Evolutionary conservation across 108 stramenopile species (phyloP), one percentile per base, ranked within the genome.

Genomic region (Aureococcus anophagefferens): DNA sequence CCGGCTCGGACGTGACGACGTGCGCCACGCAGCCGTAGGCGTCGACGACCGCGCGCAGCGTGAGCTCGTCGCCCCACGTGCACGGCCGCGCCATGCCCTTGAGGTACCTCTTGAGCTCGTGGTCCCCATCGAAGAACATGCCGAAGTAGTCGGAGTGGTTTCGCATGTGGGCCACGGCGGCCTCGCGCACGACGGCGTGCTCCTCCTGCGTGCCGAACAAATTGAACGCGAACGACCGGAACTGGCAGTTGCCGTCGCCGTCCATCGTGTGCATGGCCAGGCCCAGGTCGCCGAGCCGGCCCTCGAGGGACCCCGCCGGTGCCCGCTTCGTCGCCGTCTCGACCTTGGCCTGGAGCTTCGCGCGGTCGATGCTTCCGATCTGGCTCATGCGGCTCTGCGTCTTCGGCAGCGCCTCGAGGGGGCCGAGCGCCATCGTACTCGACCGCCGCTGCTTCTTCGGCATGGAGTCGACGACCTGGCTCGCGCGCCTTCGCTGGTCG

Each of bases 191-290:
- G n/a, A 29, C 18, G 71, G 29, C 30, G 62, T 72, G 71, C 15
- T 65, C 30, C 63, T 72, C 71, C 16, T 64, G 64, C 0, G 33
- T 40, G 13, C 36, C n/a, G 40, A 65, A 72, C 33, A 72, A 25
- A 0, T 72, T 33, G 35, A 65, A 33, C n/a, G 59, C 62, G 0
- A 72, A 35, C 9, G 64, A 32, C 4, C 71, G 63, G 33, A 72
- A 72, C 35, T 72, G 71, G 44, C 71, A 72, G 65, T 72, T 72
- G 0, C 71, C 71, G 65, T 72, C 71, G 29, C 71, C 71, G 34
- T 21, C 31, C 64, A 72, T 45, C 5, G n/a, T 63, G 31, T 65
- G 21, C 46, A 32, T 30, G 70, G 59, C 28, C 62, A 71, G 33
- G 0, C 70, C 62, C 31, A 71, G 62, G 1, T 71, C 59, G 31